Base-by-base conservation (phyloP, 2,329 filamentous ascomycete genomes). In the Cladophialophora exuberans region DNA sequence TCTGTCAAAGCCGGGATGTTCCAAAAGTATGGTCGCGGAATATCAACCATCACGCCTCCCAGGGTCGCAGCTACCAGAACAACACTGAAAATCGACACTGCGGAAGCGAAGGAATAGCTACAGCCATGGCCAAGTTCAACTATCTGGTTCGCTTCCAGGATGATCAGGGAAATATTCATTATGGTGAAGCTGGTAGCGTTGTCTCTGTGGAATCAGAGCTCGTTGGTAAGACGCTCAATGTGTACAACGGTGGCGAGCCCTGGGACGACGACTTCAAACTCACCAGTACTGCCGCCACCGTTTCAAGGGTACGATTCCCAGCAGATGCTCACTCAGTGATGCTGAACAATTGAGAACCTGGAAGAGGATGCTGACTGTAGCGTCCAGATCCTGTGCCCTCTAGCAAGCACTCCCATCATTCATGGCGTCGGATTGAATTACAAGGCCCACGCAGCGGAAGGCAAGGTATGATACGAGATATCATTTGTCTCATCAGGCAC, bases 381-480 rank as follows among this genome's bases (percentile, higher is more conserved):
- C 10, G 13, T 28, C 18, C 11, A 55, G 52, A 20, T 55, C 3
- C 20, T 55, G 2, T 33, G 44, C 30, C 52, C 52, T 4, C 30
- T 55, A 7, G 18, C 23, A 5, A 49, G 20, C 13, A 50, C 36
- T 2, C 69, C 69, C 15, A 67, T 70, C 22, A 73, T 76, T 39
- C 70, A 72, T 15, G 76, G 74, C 60, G 61, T 77, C 35, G 74
- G 75, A 10, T 69, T 77, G 41, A 78, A 77, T 66, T 76, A 75
- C 59, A 63, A 62, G 26, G 66, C 73, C 56, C 72, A 73, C 50
- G 71, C 70, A 2, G 49, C 59, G 20, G 72, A 74, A 59, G 69
- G 66, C 36, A 66, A 66, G 43, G 64, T 72, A 63, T 26, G 36
- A n/a, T n/a, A n/a, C n/a, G n/a, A n/a, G n/a, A n/a, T n/a, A n/a